Conservation (phyloP, 805 yeast genomes). For the Kodamaea leandrae region DNA sequence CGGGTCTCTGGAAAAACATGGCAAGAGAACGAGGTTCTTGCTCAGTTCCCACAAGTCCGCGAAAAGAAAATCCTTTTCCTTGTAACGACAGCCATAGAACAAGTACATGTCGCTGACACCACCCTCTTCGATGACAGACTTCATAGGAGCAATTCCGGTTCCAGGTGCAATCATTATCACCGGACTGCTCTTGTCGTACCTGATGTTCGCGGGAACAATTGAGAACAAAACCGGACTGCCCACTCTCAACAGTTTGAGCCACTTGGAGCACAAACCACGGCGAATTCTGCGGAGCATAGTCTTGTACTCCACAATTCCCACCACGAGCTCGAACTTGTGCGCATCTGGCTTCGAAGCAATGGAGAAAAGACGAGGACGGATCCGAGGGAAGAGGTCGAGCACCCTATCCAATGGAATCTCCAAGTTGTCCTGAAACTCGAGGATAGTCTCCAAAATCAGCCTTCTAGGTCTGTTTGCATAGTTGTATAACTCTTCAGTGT, state of each 20-base stretch:
- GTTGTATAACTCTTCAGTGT: constrained; percentile 78
- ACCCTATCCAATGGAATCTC: constrained; percentile 72
- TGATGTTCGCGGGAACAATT: constrained; percentile 46
- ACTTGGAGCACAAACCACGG: constrained; percentile 78
- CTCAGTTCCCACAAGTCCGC: constrained; percentile 33
- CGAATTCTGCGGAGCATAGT: constrained; percentile 77
- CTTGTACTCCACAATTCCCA: constrained; percentile 83
- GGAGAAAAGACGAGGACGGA: constrained; percentile 81
- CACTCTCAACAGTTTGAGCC: constrained; percentile 51
- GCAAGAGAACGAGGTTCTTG: constrained; percentile 34
- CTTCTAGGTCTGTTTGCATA: constrained; percentile 94
- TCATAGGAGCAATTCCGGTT: constrained; percentile 94
- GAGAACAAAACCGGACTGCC: constrained; percentile 55
- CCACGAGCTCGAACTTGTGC: constrained; percentile 57
- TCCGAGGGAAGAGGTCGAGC: constrained; percentile 72
- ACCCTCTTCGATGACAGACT: constrained; percentile 54
- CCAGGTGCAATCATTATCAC: constrained; percentile 85
- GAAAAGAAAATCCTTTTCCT: constrained; percentile 67
- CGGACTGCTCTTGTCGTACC: constrained; percentile 36
- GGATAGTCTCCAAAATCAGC: constrained; percentile 76
- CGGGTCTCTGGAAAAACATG: constrained; percentile 48
- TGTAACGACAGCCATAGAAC: constrained; percentile 73
- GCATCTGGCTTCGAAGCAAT: constrained; percentile 63
- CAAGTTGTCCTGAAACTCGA: constrained; percentile 73
- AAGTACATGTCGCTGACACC: constrained; percentile 38